phyloP scores from a whole-genome alignment of 495 filamentous ascomycete species.

The Hypoxylon rickii region DNA sequence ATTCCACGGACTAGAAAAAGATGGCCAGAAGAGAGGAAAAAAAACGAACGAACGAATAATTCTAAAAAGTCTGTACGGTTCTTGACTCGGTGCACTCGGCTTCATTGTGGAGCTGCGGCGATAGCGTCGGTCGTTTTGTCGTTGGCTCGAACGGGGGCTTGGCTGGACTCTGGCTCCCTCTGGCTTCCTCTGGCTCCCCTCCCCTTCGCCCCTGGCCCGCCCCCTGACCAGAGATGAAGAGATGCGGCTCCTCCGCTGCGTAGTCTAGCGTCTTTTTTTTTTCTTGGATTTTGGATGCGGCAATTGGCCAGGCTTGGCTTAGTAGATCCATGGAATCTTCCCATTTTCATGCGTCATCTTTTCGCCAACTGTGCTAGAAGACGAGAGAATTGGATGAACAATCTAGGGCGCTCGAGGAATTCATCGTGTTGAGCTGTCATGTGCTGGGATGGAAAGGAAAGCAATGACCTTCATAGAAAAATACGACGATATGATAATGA shows the following conservation, averaged over 20 bases:
- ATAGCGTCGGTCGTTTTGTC: constrained; percentile 37
- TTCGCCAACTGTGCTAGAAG: constrained; percentile 6
- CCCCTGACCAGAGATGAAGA: constrained; percentile 2
- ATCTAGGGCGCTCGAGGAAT: no score
- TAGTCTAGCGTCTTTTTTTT: no score
- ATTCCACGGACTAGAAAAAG: neutral
- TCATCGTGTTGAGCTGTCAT: no score
- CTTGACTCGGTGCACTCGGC: constrained; percentile 29
- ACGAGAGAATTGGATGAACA: no score
- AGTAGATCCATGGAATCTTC: neutral
- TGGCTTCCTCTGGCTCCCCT: neutral
- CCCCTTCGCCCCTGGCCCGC: neutral
- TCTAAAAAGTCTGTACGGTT: neutral
- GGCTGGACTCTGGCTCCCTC: neutral
- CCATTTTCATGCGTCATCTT: neutral
- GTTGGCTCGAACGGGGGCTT: constrained; percentile 21
- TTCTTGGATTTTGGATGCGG: constrained; percentile 1
- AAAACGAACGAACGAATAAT: neutral
- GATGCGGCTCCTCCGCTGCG: constrained; percentile 29
- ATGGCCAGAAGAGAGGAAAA: neutral
- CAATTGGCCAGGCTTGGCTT: constrained; percentile 15
- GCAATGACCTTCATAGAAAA: no score
- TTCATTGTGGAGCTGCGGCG: constrained; percentile 33
- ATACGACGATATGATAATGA: no score
- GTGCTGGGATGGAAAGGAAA: no score